These are phyloP conservation scores for Lichtheimia ramosa DNA, from an alignment of 371 early-diverging fungal genomes.

Conservation along the genomic window DNA sequence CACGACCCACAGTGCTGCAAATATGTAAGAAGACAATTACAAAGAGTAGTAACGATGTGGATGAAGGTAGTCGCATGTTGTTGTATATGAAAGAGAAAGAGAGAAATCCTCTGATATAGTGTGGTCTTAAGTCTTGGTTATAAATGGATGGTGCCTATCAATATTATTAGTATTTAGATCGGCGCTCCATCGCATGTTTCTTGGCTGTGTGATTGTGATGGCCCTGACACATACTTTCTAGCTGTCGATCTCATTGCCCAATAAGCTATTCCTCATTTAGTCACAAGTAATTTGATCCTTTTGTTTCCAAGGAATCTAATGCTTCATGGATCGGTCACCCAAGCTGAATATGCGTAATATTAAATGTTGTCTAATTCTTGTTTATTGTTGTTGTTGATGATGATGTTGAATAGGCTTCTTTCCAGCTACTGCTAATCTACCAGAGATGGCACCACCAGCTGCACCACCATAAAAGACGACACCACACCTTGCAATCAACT, in stretches of 20 bases:
- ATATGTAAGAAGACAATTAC: constrained; percentile 2
- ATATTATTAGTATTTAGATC: too few species aligned
- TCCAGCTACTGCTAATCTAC: constrained; percentile 18
- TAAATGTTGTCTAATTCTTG: not conserved
- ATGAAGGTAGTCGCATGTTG: constrained; percentile 5
- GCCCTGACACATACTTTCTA: not conserved
- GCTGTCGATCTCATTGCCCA: not conserved
- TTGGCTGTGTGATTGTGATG: too few species aligned
- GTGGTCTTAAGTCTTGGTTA: not conserved
- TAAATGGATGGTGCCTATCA: not conserved
- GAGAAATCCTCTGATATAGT: not conserved
- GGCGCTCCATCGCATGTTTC: too few species aligned
- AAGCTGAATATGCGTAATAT: not conserved
- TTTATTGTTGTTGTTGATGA: not conserved
- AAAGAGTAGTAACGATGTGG: not conserved
- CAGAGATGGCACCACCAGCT: constrained; percentile 34
- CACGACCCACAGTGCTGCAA: not conserved
- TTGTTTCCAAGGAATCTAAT: not conserved
- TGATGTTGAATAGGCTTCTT: not conserved
- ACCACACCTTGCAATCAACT: constrained; percentile 31
- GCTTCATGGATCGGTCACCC: not conserved
- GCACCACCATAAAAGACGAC: constrained; percentile 44
- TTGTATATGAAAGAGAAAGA: not conserved
- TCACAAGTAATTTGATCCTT: not conserved
- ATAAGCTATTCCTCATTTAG: not conserved